Percentiles rank a stretch among this genome's conserved stretches.
Evolutionary conservation across 441 rosid genomes (phyloP).

Genomic region (Gossypium davidsonii): DNA sequence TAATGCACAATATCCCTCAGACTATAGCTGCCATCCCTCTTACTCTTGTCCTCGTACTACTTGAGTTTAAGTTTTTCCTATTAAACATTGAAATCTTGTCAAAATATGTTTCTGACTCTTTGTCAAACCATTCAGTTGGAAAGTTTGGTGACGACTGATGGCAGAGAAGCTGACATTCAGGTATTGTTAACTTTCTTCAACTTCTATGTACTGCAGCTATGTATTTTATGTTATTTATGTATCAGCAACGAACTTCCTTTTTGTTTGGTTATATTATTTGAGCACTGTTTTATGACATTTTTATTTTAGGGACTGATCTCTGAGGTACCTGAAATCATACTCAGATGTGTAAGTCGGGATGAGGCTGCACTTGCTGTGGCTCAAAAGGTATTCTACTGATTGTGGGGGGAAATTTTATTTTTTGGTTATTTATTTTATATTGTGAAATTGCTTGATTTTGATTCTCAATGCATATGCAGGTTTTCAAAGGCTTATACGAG

Average conservation of each 20-base stretch:
- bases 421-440: background rate
- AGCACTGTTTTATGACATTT: background rate
- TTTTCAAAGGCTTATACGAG: slow-evolving; percentile 87
- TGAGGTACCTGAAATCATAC: slow-evolving; percentile 95
- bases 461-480: slow-evolving; percentile 33
- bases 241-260: background rate
- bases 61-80: background rate
- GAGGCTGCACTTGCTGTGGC: slow-evolving; percentile 98
- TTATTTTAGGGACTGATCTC: slow-evolving; percentile 59
- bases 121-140: slow-evolving; percentile 62
- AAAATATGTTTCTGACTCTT: slow-evolving; percentile 19
- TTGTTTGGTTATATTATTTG: slow-evolving; percentile 2
- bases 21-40: background rate
- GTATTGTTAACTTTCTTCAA: slow-evolving; percentile 31
- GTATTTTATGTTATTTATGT: background rate
- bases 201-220: background rate
- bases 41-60: background rate
- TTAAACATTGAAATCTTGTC: background rate
- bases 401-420: background rate
- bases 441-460: background rate
- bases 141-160: slow-evolving; percentile 56
- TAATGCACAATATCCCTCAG: background rate
- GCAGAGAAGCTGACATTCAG: slow-evolving; percentile 84
- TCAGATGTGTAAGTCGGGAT: slow-evolving; percentile 88
- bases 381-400: slow-evolving; percentile 50